Evolutionary conservation across 176 grass and related monocot species (phyloP).

Genomic region (Echinochloa phyllopogon): DNA sequence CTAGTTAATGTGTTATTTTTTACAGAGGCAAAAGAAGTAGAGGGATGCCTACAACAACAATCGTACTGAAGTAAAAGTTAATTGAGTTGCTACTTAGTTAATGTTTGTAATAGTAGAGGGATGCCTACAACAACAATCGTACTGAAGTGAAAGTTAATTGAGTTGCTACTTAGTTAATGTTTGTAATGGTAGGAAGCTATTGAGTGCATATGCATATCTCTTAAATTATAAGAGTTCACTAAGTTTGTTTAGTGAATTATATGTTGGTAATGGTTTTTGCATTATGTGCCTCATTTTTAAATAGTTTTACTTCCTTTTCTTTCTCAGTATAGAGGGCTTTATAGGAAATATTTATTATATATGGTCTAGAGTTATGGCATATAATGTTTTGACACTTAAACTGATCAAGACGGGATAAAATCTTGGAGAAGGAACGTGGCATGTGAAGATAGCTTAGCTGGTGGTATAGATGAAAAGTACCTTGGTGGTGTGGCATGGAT

Average conservation of each 20-base stretch:
- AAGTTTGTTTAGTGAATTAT: not conserved
- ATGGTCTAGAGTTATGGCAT: not conserved
- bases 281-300: not conserved
- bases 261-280: not conserved
- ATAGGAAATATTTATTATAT: not conserved
- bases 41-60: not conserved
- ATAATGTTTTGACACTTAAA: not conserved
- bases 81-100: not conserved
- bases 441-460: not conserved
- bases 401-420: not conserved
- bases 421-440: not conserved
- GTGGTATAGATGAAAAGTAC: no score
- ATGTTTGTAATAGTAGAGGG: not conserved
- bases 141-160: not conserved
- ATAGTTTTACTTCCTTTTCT: not conserved
- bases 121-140: no score
- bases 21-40: conserved; percentile 10
- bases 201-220: not conserved
- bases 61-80: not conserved
- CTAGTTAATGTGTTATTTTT: not conserved
- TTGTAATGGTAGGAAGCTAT: not conserved
- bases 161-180: not conserved
- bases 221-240: not conserved
- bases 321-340: not conserved
- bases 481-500: no score